These are phyloP conservation scores for Suillus luteus DNA, from an alignment of 768 basidiomycete species.

Conservation along the genomic window DNA sequence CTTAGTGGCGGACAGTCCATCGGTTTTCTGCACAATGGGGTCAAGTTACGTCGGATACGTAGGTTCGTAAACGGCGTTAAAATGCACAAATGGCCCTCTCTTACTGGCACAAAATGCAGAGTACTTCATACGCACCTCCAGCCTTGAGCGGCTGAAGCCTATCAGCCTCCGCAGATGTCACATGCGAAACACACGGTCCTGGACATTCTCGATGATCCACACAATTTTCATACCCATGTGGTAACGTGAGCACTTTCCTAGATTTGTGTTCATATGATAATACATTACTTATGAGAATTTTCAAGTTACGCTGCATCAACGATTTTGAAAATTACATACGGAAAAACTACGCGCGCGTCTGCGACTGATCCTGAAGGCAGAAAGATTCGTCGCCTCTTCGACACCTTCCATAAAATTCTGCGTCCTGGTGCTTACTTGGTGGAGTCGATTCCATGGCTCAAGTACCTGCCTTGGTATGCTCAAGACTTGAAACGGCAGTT, in stretches of 20 bases:
- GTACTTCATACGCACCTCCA: conserved; percentile 55
- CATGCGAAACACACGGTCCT: conserved; percentile 20
- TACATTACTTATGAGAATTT: conserved; percentile 16
- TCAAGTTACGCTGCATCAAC: conserved; percentile 13
- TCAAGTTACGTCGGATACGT: conserved; percentile 54
- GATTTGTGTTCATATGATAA: too few relatives aligned
- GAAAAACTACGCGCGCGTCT: conserved; percentile 11
- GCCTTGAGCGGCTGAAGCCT: conserved; percentile 44
- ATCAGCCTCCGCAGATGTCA: conserved; percentile 44
- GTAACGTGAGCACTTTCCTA: too few relatives aligned
- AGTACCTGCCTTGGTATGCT: conserved; percentile 62
- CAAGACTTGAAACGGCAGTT: conserved; percentile 54
- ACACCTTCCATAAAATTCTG: conserved; percentile 19
- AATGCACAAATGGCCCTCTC: not conserved
- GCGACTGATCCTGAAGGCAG: conserved; percentile 13
- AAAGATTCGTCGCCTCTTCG: conserved; percentile 16
- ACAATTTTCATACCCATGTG: conserved; percentile 27
- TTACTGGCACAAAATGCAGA: conserved; percentile 26
- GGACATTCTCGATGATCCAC: conserved; percentile 24
- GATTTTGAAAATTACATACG: conserved; percentile 10
- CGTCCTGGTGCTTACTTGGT: conserved; percentile 35
- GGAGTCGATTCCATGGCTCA: conserved; percentile 36
- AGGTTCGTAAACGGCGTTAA: conserved; percentile 33
- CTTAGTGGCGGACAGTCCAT: conserved; percentile 49
- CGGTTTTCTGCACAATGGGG: conserved; percentile 47